Evolutionary conservation across 768 basidiomycete species (phyloP), one percentile per base, ranked within the genome.

Genomic region (Trametes gibbosa): DNA sequence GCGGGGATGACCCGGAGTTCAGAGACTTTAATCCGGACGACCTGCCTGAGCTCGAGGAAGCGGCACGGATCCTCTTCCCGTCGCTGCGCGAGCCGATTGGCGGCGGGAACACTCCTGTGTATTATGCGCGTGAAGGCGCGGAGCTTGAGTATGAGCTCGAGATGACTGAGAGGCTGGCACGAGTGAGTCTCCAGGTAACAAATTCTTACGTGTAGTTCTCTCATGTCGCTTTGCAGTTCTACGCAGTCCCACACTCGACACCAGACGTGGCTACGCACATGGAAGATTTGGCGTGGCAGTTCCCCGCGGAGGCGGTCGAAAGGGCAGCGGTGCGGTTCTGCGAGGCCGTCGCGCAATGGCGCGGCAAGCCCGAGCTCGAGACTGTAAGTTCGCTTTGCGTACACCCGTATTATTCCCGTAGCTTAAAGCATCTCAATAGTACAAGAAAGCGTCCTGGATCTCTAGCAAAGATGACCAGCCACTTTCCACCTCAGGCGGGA

Each of bases 361-460:
- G 90, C 64, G 91, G 91, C 2, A 89, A 87, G 67, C 91, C 91
- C 37, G 92, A 93, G 65, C 79, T 94, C 8, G 88, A 90, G 73
- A 87, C 85, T 3, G 89, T 90, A 62, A 46, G 72, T 17, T 14
- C 14, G 39, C 53, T 14, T 40, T 17, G 14, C 29, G 1, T 2
- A 34, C n/a, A 17, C 29, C 13, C 8, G 43, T 48, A 21, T 50
- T 19, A 24, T 40, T 6, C 5, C 10, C 4, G 29, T 5, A 32
- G n/a, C n/a, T 10, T 32, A 32, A 32, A 4, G 10, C 29, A 32
- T 41, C 24, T 19, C 40, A 19, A 12, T 57, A 73, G 72, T 70
- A 71, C 52, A 72, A 70, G 58, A 72, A 70, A 49, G 66, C 66
- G 45, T 59, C 67, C 63, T 68, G 66, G 66, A 63, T 69, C 59